Evolutionary conservation across 345 rosid genomes (phyloP).

Genomic region (Gynandropsis gynandra): DNA sequence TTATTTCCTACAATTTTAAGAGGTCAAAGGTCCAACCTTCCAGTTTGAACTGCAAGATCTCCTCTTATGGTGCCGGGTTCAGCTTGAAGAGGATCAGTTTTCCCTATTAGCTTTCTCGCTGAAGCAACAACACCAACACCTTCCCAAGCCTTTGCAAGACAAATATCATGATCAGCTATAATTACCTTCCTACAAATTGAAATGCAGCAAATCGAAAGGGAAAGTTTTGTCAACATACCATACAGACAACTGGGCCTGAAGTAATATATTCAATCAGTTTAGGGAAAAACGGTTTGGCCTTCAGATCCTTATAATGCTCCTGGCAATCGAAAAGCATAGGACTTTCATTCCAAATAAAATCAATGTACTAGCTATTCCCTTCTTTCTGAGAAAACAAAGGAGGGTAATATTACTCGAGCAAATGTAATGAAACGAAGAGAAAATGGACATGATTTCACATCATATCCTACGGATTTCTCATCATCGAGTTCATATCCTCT

Average conservation of each 20-base stretch:
- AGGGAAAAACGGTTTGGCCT: slow-evolving; percentile 77
- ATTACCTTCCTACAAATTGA: not conserved
- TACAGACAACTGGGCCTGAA: slow-evolving; percentile 92
- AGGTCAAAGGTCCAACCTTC: slow-evolving; percentile 51
- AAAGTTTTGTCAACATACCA: slow-evolving; percentile 42
- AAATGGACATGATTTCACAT: slow-evolving; percentile 7
- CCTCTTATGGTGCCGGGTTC: slow-evolving; percentile 98
- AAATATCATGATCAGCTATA: not conserved
- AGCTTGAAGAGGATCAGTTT: slow-evolving; percentile 92
- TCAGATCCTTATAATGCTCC: slow-evolving; percentile 96
- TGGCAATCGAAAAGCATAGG: slow-evolving; percentile 22
- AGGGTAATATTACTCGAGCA: not conserved
- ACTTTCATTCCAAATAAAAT: not conserved
- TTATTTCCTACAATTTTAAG: not conserved
- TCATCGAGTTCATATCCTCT: not conserved
- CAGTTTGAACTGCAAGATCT: slow-evolving; percentile 93
- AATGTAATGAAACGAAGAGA: not conserved
- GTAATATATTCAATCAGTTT: slow-evolving; percentile 73
- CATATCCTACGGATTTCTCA: not conserved
- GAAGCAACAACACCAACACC: slow-evolving; percentile 95
- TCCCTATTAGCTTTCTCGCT: slow-evolving; percentile 84
- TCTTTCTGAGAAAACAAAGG: too few species aligned
- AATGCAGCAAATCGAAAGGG: not conserved
- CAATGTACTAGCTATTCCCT: not conserved
- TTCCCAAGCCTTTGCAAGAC: slow-evolving; percentile 70